phyloP scores from a whole-genome alignment of 176 grass and related monocot species.

The Phyllostachys edulis region DNA sequence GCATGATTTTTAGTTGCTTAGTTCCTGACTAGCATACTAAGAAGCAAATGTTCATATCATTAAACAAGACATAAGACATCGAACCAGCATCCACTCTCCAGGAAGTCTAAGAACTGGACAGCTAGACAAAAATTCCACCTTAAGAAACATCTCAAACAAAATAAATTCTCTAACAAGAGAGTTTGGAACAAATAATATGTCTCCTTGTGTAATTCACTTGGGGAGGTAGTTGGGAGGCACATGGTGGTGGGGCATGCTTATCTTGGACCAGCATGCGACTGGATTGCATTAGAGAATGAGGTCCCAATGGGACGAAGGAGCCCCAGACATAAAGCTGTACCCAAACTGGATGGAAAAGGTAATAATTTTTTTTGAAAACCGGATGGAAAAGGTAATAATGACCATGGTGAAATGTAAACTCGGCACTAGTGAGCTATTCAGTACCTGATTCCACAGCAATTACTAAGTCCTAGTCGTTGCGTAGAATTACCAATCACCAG shows the following conservation, averaged over 20 bases:
- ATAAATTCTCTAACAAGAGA: slow-evolving; percentile 30
- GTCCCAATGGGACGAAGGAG: slow-evolving; percentile 24
- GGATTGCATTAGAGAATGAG: slow-evolving; percentile 37
- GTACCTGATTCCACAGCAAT: slow-evolving; percentile 21
- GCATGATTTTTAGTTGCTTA: not conserved
- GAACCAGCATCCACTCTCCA: slow-evolving; percentile 4
- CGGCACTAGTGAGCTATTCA: not conserved
- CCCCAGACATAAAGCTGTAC: slow-evolving; percentile 44
- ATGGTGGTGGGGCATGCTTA: slow-evolving; percentile 38
- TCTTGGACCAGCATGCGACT: slow-evolving; percentile 36
- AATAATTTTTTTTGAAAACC: slow-evolving; percentile 26
- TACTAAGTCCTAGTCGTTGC: slow-evolving; percentile 16
- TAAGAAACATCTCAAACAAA: slow-evolving; percentile 24
- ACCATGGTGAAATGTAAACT: slow-evolving; percentile 27
- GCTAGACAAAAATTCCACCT: slow-evolving; percentile 10
- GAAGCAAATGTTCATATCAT: not conserved
- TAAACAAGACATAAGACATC: not conserved
- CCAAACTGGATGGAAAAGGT: slow-evolving; percentile 32
- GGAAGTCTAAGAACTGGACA: slow-evolving; percentile 12
- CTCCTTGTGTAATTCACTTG: slow-evolving; percentile 32
- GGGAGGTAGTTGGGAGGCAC: slow-evolving; percentile 47
- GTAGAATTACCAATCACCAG: slow-evolving; percentile 10
- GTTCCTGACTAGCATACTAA: not conserved
- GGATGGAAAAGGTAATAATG: slow-evolving; percentile 22
- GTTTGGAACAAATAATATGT: slow-evolving; percentile 28